Conservation (phyloP, 1,139 yeast species). For the Suhomyces guaymorum region DNA sequence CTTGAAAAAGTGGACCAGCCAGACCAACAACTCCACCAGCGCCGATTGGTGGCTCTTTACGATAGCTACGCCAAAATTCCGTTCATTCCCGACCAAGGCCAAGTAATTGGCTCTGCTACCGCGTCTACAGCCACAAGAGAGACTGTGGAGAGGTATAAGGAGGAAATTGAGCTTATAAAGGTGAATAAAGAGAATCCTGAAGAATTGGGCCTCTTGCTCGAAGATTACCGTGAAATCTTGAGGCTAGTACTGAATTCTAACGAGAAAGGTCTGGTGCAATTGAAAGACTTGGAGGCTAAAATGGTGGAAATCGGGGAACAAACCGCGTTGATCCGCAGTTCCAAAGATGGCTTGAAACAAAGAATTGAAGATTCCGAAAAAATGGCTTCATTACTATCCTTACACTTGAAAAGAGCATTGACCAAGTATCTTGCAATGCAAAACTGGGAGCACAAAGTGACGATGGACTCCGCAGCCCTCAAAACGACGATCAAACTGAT, state of each 20-base stretch:
- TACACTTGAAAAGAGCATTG: conserved; percentile 25
- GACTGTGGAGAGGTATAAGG: conserved; percentile 22
- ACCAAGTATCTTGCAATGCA: conserved; percentile 27
- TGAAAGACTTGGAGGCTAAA: conserved; percentile 5
- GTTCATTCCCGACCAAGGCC: conserved; percentile 37
- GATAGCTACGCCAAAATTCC: conserved; percentile 32
- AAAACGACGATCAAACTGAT: conserved; percentile 17
- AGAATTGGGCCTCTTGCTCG: conserved; percentile 5
- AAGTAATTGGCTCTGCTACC: conserved; percentile 38
- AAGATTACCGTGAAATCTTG: conserved; percentile 14
- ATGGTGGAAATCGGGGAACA: conserved; percentile 2
- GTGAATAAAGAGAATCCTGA: neutral
- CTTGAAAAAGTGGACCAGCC: conserved; percentile 9
- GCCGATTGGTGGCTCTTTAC: conserved; percentile 24
- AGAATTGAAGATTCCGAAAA: conserved; percentile 6
- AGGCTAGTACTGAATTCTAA: too few species aligned
- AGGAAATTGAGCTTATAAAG: conserved; percentile 10
- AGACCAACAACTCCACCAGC: neutral
- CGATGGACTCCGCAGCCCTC: conserved; percentile 22
- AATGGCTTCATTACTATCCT: conserved; percentile 7
- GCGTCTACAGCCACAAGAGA: conserved; percentile 28
- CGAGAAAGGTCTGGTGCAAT: conserved; percentile 6
- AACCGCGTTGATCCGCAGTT: conserved; percentile 1
- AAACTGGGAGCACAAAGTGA: conserved; percentile 22
- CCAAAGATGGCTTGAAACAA: too few species aligned